Evolutionary conservation across 306 rosid species (phyloP).

Genomic region (Pueraria montana): DNA sequence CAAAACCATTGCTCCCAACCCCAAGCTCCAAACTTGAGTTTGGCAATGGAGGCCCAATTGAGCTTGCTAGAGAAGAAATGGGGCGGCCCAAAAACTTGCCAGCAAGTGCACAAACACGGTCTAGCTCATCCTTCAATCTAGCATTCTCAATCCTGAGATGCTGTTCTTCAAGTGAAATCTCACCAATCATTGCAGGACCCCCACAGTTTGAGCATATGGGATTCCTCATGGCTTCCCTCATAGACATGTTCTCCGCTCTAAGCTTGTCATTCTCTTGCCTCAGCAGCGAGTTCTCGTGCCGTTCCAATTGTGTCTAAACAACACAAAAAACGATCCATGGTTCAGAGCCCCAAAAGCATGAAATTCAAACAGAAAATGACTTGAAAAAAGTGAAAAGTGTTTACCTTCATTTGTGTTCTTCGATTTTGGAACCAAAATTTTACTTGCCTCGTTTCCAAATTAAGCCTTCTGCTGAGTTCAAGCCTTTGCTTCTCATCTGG

Average conservation of each 20-base stretch:
- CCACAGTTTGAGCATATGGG: constrained; percentile 93
- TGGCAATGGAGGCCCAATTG: constrained; percentile 72
- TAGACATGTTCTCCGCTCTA: constrained; percentile 89
- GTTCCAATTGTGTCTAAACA: constrained; percentile 88
- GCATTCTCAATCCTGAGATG: constrained; percentile 90
- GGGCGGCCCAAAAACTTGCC: constrained; percentile 91
- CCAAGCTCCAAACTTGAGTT: constrained; percentile 87
- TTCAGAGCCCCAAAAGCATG: background rate
- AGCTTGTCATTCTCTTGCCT: constrained; percentile 94
- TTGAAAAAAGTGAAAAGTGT: background rate
- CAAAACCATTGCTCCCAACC: constrained; percentile 82
- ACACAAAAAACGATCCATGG: constrained; percentile 22
- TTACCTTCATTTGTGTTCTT: constrained; percentile 96
- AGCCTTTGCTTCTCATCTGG: constrained; percentile 93
- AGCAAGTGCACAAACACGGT: constrained; percentile 83
- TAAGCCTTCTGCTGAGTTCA: constrained; percentile 81
- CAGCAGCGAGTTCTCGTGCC: constrained; percentile 88
- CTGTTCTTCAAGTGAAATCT: constrained; percentile 89
- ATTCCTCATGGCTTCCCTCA: constrained; percentile 90
- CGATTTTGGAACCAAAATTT: constrained; percentile 97
- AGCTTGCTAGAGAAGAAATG: constrained; percentile 56
- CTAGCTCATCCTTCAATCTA: constrained; percentile 84
- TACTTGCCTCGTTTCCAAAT: constrained; percentile 85
- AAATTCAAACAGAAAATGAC: background rate
- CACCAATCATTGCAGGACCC: constrained; percentile 83